A percentile compares a stretch with the other conserved stretches of the same genome.
These are phyloP conservation scores for Umbelopsis vinacea DNA, from an alignment of 192 early-diverging fungal genomes.

Conservation along the genomic window DNA sequence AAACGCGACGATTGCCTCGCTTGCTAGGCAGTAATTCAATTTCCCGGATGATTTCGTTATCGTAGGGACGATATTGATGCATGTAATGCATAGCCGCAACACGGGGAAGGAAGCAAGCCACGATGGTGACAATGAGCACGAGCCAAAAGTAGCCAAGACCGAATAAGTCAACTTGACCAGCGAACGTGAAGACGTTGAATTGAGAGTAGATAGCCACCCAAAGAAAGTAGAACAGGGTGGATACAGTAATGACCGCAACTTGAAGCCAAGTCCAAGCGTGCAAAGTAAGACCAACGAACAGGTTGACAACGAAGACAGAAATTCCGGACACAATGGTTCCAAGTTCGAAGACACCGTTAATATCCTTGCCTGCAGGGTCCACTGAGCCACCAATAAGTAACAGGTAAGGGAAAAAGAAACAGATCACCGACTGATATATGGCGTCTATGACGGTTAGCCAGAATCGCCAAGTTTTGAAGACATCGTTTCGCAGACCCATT, in stretches of 20 bases:
- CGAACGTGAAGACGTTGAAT: constrained; percentile 40
- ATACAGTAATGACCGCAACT: constrained; percentile 50
- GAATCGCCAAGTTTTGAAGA: constrained; percentile 77
- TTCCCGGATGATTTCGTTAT: constrained; percentile 87
- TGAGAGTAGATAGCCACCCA: constrained; percentile 66
- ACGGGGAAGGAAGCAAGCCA: constrained; percentile 77
- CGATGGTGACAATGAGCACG: constrained; percentile 55
- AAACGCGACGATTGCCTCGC: constrained; percentile 72
- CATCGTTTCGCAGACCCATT: constrained; percentile 69
- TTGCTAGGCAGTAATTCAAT: constrained; percentile 62
- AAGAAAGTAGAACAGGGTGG: constrained; percentile 56
- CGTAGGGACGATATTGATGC: constrained; percentile 76
- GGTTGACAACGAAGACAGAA: constrained; percentile 76
- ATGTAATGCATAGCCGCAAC: constrained; percentile 66
- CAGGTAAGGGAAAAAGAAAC: constrained; percentile 69
- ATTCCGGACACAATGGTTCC: constrained; percentile 76
- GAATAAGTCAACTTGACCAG: constrained; percentile 56
- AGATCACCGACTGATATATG: constrained; percentile 72
- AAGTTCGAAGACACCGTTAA: constrained; percentile 67
- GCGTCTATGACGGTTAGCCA: constrained; percentile 76
- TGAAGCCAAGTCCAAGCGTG: constrained; percentile 78
- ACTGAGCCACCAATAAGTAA: constrained; percentile 50
- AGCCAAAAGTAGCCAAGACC: constrained; percentile 73
- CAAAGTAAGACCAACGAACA: constrained; percentile 77
- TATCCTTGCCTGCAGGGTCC: constrained; percentile 37